Evolutionary conservation across 768 basidiomycete genomes (phyloP).

Genomic region (Auricularia heimuer): DNA sequence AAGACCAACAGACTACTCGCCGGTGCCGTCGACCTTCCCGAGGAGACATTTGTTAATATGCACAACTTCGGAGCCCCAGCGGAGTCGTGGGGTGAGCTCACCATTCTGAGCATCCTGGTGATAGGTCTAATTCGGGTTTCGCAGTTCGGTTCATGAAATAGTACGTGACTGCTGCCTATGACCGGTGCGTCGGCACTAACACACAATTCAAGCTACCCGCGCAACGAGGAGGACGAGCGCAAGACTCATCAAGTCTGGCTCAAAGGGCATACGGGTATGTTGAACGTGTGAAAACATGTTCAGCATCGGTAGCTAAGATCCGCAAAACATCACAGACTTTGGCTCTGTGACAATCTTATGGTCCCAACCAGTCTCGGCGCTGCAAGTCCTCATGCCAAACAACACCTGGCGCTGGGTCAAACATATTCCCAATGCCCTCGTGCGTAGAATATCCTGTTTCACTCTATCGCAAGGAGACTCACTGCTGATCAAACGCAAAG

Average conservation of each 20-base stretch:
- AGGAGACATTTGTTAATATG: conserved; percentile 38
- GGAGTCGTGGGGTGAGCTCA: conserved; percentile 26
- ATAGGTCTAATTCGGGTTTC: neutral
- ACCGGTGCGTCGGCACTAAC: neutral
- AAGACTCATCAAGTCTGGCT: conserved; percentile 24
- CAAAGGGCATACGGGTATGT: conserved; percentile 28
- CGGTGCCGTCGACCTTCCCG: conserved; percentile 42
- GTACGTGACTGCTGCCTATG: conserved; percentile 22
- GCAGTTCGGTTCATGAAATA: conserved; percentile 57
- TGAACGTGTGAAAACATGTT: neutral
- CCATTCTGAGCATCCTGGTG: neutral
- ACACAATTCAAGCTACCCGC: conserved; percentile 20
- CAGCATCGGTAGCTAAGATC: neutral
- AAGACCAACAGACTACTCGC: conserved; percentile 33
- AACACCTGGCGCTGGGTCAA: conserved; percentile 28
- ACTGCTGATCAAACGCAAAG: conserved; percentile 19
- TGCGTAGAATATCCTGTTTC: conserved; percentile 8
- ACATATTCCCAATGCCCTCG: conserved; percentile 28
- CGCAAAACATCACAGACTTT: conserved; percentile 16
- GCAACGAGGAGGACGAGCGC: conserved; percentile 22
- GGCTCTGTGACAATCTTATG: conserved; percentile 27
- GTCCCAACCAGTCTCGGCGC: conserved; percentile 28
- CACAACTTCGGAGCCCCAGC: conserved; percentile 33
- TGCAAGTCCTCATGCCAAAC: conserved; percentile 27
- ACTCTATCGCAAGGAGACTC: no score